Percentiles rank a stretch among this genome's conserved stretches.
These are phyloP conservation scores for Pisolithus tinctorius DNA, from an alignment of 768 basidiomycete species.

Conservation along the genomic window DNA sequence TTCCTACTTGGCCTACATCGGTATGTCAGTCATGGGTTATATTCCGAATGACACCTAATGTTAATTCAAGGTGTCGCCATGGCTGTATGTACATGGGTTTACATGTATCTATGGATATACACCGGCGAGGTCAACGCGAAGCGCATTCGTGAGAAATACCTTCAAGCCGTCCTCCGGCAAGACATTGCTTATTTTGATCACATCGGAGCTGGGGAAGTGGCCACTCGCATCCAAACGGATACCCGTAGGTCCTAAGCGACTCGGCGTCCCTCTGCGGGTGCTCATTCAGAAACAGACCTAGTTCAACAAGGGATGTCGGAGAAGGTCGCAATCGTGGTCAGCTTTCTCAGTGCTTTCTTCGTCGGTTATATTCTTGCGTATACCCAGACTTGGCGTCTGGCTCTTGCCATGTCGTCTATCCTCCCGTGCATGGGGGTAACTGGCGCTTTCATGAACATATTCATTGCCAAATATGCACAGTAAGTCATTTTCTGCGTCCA, in stretches of 20 bases:
- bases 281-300: constrained; percentile 44
- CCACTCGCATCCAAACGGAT: constrained; percentile 86
- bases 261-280: not conserved
- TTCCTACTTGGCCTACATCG: constrained; percentile 59
- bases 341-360: constrained; percentile 63
- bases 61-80: constrained; percentile 56
- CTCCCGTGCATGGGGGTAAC: constrained; percentile 76
- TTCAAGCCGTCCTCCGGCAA: constrained; percentile 75
- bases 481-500: constrained; percentile 29
- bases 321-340: constrained; percentile 68
- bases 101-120: constrained; percentile 66
- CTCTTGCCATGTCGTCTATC: constrained; percentile 75
- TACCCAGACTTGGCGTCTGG: constrained; percentile 70
- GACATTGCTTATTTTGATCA: constrained; percentile 88
- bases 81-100: constrained; percentile 65
- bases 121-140: constrained; percentile 79
- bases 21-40: constrained; percentile 29
- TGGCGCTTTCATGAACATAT: constrained; percentile 66
- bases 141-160: constrained; percentile 78
- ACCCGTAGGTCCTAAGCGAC: constrained; percentile 50
- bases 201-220: constrained; percentile 91
- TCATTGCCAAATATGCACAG: constrained; percentile 59
- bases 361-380: constrained; percentile 78
- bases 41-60: constrained; percentile 2
- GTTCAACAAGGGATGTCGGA: constrained; percentile 90